Percentiles rank a stretch among this genome's conserved stretches.
These are phyloP conservation scores for Cercophora samala DNA, from an alignment of 495 filamentous ascomycete genomes.

Conservation along the genomic window DNA sequence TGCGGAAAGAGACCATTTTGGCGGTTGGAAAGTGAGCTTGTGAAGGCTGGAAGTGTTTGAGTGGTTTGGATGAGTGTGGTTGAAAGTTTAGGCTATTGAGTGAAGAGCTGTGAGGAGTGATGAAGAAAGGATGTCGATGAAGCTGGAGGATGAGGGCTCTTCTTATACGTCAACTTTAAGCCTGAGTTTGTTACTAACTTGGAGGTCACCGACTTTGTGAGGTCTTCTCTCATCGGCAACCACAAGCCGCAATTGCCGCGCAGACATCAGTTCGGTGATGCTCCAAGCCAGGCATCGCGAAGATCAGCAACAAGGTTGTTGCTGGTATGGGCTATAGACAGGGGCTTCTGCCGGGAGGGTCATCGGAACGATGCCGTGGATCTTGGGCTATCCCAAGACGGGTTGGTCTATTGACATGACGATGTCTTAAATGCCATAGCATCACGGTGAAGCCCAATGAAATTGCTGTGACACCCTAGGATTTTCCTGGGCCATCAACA, in stretches of 20 bases:
- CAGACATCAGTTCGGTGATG: background rate
- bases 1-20: constrained; percentile 7
- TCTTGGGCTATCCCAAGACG: background rate
- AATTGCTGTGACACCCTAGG: background rate
- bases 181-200: background rate
- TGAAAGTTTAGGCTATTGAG: background rate
- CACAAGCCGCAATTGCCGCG: background rate
- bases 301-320: background rate
- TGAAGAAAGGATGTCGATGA: background rate
- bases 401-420: background rate
- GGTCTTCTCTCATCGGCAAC: background rate
- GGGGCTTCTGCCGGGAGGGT: background rate
- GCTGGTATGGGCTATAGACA: background rate
- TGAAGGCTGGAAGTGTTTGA: background rate
- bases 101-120: background rate
- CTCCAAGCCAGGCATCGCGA: background rate
- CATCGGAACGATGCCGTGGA: background rate
- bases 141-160: background rate
- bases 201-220: background rate
- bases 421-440: background rate
- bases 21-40: background rate
- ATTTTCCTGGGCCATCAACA: background rate
- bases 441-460: background rate
- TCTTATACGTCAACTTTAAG: background rate
- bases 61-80: background rate